Base-by-base conservation (phyloP, 306 rosid species). In the Malus sylvestris region DNA sequence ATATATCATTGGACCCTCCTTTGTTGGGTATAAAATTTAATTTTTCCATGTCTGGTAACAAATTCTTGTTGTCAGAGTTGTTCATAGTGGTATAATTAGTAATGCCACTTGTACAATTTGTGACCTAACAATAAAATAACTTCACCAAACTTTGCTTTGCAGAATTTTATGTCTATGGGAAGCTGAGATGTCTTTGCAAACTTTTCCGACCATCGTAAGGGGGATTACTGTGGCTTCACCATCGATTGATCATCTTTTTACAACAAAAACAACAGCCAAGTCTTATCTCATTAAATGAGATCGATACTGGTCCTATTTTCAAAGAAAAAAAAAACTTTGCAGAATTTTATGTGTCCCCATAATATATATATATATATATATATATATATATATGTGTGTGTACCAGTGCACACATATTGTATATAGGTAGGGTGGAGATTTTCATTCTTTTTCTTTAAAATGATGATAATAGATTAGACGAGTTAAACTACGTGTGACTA, bases 1-100 rank as follows among this genome's bases (percentile, higher is more conserved):
- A 0, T 38, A 13, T 78, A 79, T 65, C 52, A 12, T 42, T 57
- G 82, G 76, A 77, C 74, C 79, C 83, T 76, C 62, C 38, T 66
- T 68, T 66, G 77, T 79, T 72, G 85, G 81, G 77, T 76, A 25
- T 71, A 73, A 58, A 42, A 55, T 80, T 80, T 53, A 52, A 55
- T 32, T 68, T 46, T 51, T 35, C 32, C 30, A 2, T 81, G 85
- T 79, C 77, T 57, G 80, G 76, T 61, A 62, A 74, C 66, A 76
- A 79, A 87, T 87, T 83, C 83, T 83, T 77, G 55, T 68, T 82
- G 76, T 71, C 83, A 71, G 83, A 79, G 78, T 77, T 81, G 79
- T 52, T 76, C 68, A 4, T 70, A 67, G 83, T 78, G 80, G 58
- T 74, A 63, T 66, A 46, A 76, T 71, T 71, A 73, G 71, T 55